phyloP scores from a whole-genome alignment of 2,329 filamentous ascomycete species.

The Lomentospora prolificans region DNA sequence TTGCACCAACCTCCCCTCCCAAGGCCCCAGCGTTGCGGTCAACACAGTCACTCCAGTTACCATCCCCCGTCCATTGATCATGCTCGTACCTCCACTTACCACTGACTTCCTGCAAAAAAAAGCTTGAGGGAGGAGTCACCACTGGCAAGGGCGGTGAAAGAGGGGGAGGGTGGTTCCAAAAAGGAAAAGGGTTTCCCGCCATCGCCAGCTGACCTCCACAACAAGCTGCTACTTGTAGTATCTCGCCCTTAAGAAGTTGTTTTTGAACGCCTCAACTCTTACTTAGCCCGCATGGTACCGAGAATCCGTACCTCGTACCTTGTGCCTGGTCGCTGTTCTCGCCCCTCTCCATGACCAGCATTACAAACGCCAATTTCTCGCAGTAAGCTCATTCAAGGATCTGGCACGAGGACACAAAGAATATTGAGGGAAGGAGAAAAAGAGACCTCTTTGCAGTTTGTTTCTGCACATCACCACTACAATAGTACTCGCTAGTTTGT shows the following conservation, averaged over 20 bases:
- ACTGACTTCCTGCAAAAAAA: no score
- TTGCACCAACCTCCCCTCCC: background rate
- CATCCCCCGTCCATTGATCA: no score
- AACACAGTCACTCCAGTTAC: no score
- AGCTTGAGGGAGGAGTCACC: background rate
- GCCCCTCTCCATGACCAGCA: background rate
- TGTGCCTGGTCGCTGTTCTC: conserved; percentile 2
- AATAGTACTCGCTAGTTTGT: background rate
- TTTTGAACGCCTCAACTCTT: background rate
- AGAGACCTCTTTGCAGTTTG: background rate
- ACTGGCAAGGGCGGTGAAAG: background rate
- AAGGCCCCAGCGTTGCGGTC: background rate
- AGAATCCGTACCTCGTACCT: conserved; percentile 5
- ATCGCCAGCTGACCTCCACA: background rate
- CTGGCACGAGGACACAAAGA: no score
- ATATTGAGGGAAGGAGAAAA: background rate
- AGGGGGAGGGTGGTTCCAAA: background rate
- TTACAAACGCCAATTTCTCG: background rate
- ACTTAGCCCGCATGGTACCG: background rate
- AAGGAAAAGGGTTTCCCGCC: background rate
- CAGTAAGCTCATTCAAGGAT: background rate
- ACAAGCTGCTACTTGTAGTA: background rate
- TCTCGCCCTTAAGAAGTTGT: background rate
- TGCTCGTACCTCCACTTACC: no score
- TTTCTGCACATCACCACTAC: no score